phyloP scores from a whole-genome alignment of 192 early-diverging fungal genomes.

The Chytriomyces confervae region DNA sequence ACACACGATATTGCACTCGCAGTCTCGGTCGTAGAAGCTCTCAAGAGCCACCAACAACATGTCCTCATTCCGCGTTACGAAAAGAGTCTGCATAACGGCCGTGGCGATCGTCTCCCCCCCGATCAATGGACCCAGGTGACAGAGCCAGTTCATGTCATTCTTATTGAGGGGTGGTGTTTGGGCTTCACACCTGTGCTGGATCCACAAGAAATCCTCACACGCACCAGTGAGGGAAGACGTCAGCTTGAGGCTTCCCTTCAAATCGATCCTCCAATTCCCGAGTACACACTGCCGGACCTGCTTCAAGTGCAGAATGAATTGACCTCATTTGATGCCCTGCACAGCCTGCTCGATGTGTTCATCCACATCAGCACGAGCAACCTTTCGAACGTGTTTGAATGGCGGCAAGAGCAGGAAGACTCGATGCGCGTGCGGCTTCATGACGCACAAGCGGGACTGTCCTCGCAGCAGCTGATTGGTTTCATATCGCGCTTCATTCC shows the following conservation, averaged over 20 bases:
- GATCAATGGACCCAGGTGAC: conserved; percentile 61
- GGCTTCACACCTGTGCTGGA: conserved; percentile 64
- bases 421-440: conserved; percentile 45
- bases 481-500: conserved; percentile 94
- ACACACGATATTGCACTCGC: conserved; percentile 85
- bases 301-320: conserved; percentile 37
- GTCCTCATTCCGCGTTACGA: conserved; percentile 79
- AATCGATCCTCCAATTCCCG: conserved; percentile 32
- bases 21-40: conserved; percentile 49
- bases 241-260: not conserved
- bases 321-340: conserved; percentile 29
- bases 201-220: conserved; percentile 1
- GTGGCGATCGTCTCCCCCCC: conserved; percentile 75
- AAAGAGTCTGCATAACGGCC: conserved; percentile 76
- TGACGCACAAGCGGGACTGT: conserved; percentile 58
- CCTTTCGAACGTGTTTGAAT: conserved; percentile 74
- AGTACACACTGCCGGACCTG: conserved; percentile 33
- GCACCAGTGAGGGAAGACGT: not conserved
- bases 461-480: conserved; percentile 73
- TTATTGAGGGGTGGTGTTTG: conserved; percentile 94
- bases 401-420: conserved; percentile 90
- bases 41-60: conserved; percentile 44
- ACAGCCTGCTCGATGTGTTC: conserved; percentile 77
- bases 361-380: conserved; percentile 70
- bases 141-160: conserved; percentile 74